Evolutionary conservation across 768 basidiomycete genomes (phyloP).

Genomic region (Saitozyma sp.): DNA sequence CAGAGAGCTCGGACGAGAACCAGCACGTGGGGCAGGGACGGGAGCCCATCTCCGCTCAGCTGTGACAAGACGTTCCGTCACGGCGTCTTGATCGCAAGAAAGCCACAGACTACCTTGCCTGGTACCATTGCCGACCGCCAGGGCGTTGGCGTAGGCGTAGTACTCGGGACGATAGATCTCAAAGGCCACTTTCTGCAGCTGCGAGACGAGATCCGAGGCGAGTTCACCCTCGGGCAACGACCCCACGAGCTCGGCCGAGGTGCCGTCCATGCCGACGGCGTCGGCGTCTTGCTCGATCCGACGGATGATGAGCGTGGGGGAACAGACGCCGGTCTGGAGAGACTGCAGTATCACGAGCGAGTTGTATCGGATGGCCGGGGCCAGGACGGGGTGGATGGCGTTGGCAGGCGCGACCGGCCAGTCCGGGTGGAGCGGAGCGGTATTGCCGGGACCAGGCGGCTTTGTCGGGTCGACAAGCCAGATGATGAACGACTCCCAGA

Average conservation of each 20-base stretch:
- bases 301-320: slow-evolving; percentile 88
- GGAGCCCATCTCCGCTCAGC: slow-evolving; percentile 25
- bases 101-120: slow-evolving; percentile 40
- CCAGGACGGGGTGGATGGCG: slow-evolving; percentile 71
- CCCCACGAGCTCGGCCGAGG: slow-evolving; percentile 60
- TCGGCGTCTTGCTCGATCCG: slow-evolving; percentile 88
- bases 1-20: slow-evolving; percentile 20
- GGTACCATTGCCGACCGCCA: slow-evolving; percentile 8
- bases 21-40: slow-evolving; percentile 13
- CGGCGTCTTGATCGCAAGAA: slow-evolving; percentile 33
- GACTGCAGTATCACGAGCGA: slow-evolving; percentile 94
- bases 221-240: slow-evolving; percentile 68
- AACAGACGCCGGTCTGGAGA: slow-evolving; percentile 87
- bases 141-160: neutral
- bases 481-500: slow-evolving; percentile 73
- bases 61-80: slow-evolving; percentile 24
- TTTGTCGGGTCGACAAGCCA: slow-evolving; percentile 93
- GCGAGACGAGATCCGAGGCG: slow-evolving; percentile 90
- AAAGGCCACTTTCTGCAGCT: slow-evolving; percentile 78
- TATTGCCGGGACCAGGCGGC: slow-evolving; percentile 67
- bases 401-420: slow-evolving; percentile 92
- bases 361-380: slow-evolving; percentile 93
- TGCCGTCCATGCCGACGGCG: slow-evolving; percentile 84
- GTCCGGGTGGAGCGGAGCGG: slow-evolving; percentile 78
- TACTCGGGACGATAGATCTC: slow-evolving; percentile 38